phyloP scores from a whole-genome alignment of 352 stramenopile species.

The Pythium brassicae region DNA sequence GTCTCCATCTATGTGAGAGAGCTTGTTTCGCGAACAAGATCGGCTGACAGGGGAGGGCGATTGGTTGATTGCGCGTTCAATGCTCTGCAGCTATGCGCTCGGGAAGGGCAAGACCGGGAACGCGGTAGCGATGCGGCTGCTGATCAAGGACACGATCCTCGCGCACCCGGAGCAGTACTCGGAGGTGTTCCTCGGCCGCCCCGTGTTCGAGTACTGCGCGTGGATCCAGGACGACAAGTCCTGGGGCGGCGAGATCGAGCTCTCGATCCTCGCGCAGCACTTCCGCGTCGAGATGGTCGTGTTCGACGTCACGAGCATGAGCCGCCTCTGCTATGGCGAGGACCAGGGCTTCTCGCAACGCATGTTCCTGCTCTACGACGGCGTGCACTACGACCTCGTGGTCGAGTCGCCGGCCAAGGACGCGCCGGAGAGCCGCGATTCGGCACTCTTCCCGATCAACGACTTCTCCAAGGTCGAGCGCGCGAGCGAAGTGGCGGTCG shows the following conservation, averaged over 20 bases:
- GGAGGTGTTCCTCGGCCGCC: slow-evolving; percentile 71
- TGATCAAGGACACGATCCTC: slow-evolving; percentile 77
- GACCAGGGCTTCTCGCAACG: slow-evolving; percentile 79
- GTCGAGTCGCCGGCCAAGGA: slow-evolving; percentile 49
- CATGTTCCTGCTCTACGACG: slow-evolving; percentile 85
- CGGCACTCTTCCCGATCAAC: slow-evolving; percentile 75
- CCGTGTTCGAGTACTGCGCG: slow-evolving; percentile 76
- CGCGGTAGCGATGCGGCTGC: slow-evolving; percentile 50
- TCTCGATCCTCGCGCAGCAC: slow-evolving; percentile 76
- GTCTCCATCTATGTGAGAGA: too few relatives aligned
- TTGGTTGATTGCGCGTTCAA: too few relatives aligned
- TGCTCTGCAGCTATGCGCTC: slow-evolving; percentile 45
- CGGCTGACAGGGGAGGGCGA: too few relatives aligned
- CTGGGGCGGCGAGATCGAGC: slow-evolving; percentile 84
- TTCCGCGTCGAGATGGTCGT: slow-evolving; percentile 83
- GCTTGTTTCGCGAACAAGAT: too few relatives aligned
- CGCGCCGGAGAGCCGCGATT: slow-evolving; percentile 46
- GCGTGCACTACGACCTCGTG: slow-evolving; percentile 83
- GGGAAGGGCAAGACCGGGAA: slow-evolving; percentile 57
- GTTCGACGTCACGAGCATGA: slow-evolving; percentile 86
- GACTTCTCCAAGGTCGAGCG: slow-evolving; percentile 81
- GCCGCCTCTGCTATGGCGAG: slow-evolving; percentile 74
- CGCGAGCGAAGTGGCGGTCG: slow-evolving; percentile 75
- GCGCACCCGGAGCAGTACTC: slow-evolving; percentile 56
- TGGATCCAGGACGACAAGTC: slow-evolving; percentile 83